Percentiles rank a stretch among this genome's conserved stretches.
Conservation (phyloP, 2,329 filamentous ascomycete genomes). For the Alternaria sp. region DNA sequence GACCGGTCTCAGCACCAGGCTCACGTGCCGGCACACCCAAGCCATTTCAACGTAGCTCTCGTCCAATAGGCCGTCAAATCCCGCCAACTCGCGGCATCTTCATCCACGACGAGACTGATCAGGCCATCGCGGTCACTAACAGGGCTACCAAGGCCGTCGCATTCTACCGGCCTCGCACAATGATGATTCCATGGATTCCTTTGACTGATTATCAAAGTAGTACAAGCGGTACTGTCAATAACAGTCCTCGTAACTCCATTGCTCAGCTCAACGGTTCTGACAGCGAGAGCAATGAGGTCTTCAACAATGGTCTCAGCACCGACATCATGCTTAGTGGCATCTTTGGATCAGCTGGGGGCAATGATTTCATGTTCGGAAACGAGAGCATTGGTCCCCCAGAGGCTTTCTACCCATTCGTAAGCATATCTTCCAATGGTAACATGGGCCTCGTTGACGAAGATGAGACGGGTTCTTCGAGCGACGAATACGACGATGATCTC, state of each 20-base stretch:
- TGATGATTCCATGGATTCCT: slow-evolving; percentile 39
- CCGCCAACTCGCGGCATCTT: slow-evolving; percentile 49
- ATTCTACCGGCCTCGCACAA: slow-evolving; percentile 52
- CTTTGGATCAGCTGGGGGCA: slow-evolving; percentile 56
- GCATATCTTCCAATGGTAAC: slow-evolving; percentile 65
- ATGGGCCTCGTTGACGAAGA: slow-evolving; percentile 64
- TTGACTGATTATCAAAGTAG: slow-evolving; percentile 48
- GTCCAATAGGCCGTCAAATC: slow-evolving; percentile 37
- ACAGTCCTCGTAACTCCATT: slow-evolving; percentile 50
- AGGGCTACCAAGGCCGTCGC: slow-evolving; percentile 52
- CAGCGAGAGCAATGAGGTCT: slow-evolving; percentile 50
- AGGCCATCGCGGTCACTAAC: slow-evolving; percentile 55
- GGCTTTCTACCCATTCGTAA: slow-evolving; percentile 76
- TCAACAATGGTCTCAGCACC: slow-evolving; percentile 53
- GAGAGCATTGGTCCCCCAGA: slow-evolving; percentile 77
- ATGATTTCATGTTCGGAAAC: slow-evolving; percentile 60
- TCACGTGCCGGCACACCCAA: slow-evolving; percentile 49
- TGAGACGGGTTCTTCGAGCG: slow-evolving; percentile 64
- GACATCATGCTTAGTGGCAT: slow-evolving; percentile 84
- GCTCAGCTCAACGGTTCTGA: slow-evolving; percentile 49
- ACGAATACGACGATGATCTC: slow-evolving; percentile 64
- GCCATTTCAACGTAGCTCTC: slow-evolving; percentile 48
- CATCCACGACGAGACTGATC: slow-evolving; percentile 46
- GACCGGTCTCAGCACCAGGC: slow-evolving; percentile 57
- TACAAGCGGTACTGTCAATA: slow-evolving; percentile 51